Conservation (phyloP, 257 asterid genomes). For the Forsythia suspensa region DNA sequence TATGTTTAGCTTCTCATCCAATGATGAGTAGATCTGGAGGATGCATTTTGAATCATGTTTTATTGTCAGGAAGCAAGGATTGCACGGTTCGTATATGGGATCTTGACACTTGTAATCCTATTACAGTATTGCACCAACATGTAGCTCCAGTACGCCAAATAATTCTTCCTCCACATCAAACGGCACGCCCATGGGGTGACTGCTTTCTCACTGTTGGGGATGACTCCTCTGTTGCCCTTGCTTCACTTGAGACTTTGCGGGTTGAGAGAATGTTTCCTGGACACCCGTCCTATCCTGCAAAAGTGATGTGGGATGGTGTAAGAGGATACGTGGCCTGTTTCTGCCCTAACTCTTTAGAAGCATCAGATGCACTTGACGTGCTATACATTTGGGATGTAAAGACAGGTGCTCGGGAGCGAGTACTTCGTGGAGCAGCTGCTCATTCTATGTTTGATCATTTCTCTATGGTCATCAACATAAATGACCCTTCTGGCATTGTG, state of each 20-base stretch:
- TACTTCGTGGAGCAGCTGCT: constrained; percentile 92
- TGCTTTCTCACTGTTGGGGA: constrained; percentile 86
- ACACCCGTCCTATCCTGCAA: constrained; percentile 74
- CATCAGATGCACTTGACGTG: constrained; percentile 62
- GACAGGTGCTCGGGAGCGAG: constrained; percentile 96
- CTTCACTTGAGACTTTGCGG: constrained; percentile 77
- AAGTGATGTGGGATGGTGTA: constrained; percentile 86
- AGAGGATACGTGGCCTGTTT: constrained; percentile 89
- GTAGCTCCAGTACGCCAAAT: constrained; percentile 93
- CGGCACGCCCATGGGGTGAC: constrained; percentile 79
- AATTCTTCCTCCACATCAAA: constrained; percentile 70
- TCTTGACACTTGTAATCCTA: constrained; percentile 67
- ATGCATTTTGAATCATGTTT: constrained; percentile 57
- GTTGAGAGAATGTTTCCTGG: constrained; percentile 97
- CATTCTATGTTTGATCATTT: constrained; percentile 95
- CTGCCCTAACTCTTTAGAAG: constrained; percentile 65
- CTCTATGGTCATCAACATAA: constrained; percentile 44
- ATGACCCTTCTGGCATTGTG: constrained; percentile 36
- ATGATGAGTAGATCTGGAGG: constrained; percentile 49
- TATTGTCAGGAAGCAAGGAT: constrained; percentile 91
- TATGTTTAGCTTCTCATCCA: constrained; percentile 87
- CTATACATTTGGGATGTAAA: constrained; percentile 94
- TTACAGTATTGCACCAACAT: constrained; percentile 83
- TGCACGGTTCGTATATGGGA: constrained; percentile 95
- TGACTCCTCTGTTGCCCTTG: constrained; percentile 74